Percentiles rank a stretch among this genome's conserved stretches.
Conservation (phyloP, 331 rosid genomes). For the Phaseolus coccineus region DNA sequence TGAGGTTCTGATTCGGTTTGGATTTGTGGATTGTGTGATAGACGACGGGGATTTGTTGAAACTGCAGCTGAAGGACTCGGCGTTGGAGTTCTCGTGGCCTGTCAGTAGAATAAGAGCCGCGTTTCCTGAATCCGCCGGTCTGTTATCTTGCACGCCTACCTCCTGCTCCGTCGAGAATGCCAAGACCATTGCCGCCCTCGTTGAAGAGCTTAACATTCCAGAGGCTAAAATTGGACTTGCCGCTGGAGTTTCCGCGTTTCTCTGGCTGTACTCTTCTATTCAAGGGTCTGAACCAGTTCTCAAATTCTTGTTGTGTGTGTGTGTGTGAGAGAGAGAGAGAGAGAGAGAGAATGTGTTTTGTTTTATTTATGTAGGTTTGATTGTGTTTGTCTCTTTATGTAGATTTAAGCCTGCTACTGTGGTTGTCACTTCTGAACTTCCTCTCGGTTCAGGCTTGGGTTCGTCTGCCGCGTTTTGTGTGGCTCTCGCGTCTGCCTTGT, state of each 20-base stretch:
- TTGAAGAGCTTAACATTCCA: slow-evolving; percentile 73
- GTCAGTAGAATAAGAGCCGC: slow-evolving; percentile 61
- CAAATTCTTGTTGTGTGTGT: too few relatives aligned
- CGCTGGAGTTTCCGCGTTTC: slow-evolving; percentile 84
- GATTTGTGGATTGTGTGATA: slow-evolving; percentile 32
- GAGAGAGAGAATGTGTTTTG: too few relatives aligned
- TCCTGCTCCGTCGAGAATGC: slow-evolving; percentile 70
- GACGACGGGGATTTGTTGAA: slow-evolving; percentile 68
- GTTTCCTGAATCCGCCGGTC: slow-evolving; percentile 55
- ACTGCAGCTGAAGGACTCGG: slow-evolving; percentile 70
- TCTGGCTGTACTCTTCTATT: slow-evolving; percentile 86
- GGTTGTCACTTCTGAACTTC: slow-evolving; percentile 82
- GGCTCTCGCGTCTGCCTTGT: slow-evolving; percentile 78
- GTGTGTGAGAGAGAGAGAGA: too few relatives aligned
- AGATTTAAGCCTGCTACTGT: slow-evolving; percentile 93
- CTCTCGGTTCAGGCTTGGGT: slow-evolving; percentile 93
- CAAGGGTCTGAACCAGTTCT: slow-evolving; percentile 60
- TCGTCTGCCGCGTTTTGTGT: slow-evolving; percentile 91
- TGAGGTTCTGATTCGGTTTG: slow-evolving; percentile 24
- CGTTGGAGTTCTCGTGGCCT: slow-evolving; percentile 86
- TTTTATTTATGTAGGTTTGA: slow-evolving; percentile 10
- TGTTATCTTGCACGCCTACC: slow-evolving; percentile 56
- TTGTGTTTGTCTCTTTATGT: neutral
- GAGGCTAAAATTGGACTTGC: slow-evolving; percentile 74
- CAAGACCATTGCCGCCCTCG: slow-evolving; percentile 65